Percentiles rank a stretch among this genome's conserved stretches.
Conservation (phyloP, 371 early-diverging fungal species). For the Zychaea mexicana region DNA sequence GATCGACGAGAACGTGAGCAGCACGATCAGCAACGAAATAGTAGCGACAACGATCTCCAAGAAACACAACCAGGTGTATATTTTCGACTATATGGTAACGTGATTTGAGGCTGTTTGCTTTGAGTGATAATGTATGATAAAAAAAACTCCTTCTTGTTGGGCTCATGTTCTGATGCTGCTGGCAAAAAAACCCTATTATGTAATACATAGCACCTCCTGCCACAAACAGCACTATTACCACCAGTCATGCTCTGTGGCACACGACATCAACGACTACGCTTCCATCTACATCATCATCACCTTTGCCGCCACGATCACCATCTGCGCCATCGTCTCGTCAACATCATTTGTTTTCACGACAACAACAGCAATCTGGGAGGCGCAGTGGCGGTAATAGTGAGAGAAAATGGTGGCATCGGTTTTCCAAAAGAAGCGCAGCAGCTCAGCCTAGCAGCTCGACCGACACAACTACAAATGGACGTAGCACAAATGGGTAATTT, state of each 20-base stretch:
- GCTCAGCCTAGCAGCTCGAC: not conserved
- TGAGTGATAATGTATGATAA: not conserved
- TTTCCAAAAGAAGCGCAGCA: not conserved
- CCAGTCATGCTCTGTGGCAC: too few species aligned
- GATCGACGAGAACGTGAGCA: not conserved
- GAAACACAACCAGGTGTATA: not conserved
- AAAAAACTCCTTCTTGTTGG: not conserved
- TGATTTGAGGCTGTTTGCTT: not conserved
- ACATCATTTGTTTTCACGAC: too few species aligned
- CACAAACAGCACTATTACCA: not conserved
- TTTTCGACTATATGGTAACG: not conserved
- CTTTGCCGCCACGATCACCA: too few species aligned
- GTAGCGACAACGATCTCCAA: not conserved
- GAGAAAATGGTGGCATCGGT: not conserved
- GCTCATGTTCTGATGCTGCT: not conserved
- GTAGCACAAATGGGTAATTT: constrained; percentile 1
- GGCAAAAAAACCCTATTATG: too few species aligned
- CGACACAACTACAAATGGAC: not conserved
- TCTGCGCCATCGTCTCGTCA: too few species aligned
- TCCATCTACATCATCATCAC: too few species aligned
- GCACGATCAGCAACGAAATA: not conserved
- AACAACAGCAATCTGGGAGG: not conserved
- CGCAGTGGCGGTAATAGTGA: not conserved
- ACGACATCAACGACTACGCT: too few species aligned
- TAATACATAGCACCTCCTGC: too few species aligned